A percentile compares a stretch with the other conserved stretches of the same genome.
Conservation (phyloP, 495 filamentous ascomycete genomes). For the Hyaloscypha finlandica region DNA sequence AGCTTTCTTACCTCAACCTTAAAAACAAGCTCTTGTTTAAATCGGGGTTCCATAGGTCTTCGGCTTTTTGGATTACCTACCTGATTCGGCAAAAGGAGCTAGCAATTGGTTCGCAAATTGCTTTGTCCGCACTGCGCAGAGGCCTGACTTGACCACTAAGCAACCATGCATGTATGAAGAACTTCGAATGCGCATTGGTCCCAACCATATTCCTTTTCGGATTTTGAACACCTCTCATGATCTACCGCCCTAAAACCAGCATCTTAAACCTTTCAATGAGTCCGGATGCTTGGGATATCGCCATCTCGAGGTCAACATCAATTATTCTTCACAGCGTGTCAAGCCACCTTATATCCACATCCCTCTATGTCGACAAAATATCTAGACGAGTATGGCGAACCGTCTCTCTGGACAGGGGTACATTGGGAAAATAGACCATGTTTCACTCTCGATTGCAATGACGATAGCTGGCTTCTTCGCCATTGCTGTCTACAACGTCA, state of each 20-base stretch:
- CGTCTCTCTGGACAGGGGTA: neutral
- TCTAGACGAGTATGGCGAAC: neutral
- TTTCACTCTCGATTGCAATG: neutral
- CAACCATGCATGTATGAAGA: neutral
- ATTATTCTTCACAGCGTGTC: neutral
- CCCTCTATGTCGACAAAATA: neutral
- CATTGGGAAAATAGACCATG: neutral
- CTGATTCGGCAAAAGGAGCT: neutral
- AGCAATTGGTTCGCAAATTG: neutral
- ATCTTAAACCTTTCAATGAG: neutral
- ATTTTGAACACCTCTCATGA: neutral
- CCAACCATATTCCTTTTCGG: neutral
- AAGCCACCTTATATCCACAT: neutral
- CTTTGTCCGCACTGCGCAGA: neutral
- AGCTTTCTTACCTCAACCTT: no score
- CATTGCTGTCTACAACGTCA: constrained; percentile 45
- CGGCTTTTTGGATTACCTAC: neutral
- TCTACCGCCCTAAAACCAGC: neutral
- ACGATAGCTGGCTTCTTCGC: constrained; percentile 37
- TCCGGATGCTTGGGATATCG: neutral
- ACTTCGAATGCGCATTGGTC: neutral
- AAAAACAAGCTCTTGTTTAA: no score
- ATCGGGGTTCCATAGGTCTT: no score
- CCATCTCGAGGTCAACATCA: neutral
- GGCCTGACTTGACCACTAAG: neutral